Percentiles rank a stretch among this genome's conserved stretches.
These are phyloP conservation scores for Rhynchospora tenuis DNA, from an alignment of 176 grass and related monocot genomes.

Conservation along the genomic window DNA sequence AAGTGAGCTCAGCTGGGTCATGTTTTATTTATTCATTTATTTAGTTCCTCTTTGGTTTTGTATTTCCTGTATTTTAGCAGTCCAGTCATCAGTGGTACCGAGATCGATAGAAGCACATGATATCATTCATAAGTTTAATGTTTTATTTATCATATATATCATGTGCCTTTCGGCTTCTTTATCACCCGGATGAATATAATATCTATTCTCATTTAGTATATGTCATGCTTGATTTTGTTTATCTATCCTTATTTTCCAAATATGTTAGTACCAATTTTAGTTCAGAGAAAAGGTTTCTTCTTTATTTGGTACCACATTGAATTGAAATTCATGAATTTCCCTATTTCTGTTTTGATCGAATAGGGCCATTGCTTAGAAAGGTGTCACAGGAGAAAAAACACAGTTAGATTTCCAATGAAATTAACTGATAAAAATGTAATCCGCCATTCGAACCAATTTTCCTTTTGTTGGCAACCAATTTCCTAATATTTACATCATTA, in stretches of 20 bases:
- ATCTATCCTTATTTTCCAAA: too few species aligned
- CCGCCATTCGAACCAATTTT: too few species aligned
- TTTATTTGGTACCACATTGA: not conserved
- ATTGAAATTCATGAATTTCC: not conserved
- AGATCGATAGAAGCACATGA: not conserved
- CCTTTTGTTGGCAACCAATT: too few species aligned
- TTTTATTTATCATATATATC: not conserved
- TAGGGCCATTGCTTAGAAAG: too few species aligned
- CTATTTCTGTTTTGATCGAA: not conserved
- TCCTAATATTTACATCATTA: too few species aligned
- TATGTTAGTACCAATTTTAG: not conserved
- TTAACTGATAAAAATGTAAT: not conserved
- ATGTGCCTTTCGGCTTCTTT: too few species aligned
- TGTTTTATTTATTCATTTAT: not conserved
- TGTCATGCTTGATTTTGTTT: too few species aligned
- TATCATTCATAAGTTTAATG: not conserved
- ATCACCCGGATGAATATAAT: too few species aligned
- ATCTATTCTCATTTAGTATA: too few species aligned
- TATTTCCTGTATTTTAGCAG: not conserved
- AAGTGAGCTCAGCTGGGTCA: not conserved
- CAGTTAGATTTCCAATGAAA: not conserved
- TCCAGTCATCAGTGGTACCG: not conserved
- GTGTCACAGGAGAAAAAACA: not conserved
- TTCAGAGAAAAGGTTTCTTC: not conserved
- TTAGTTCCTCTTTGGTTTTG: not conserved